Evolutionary conservation across 352 stramenopile genomes (phyloP).

Genomic region (Thalassiosira mediterranea): DNA sequence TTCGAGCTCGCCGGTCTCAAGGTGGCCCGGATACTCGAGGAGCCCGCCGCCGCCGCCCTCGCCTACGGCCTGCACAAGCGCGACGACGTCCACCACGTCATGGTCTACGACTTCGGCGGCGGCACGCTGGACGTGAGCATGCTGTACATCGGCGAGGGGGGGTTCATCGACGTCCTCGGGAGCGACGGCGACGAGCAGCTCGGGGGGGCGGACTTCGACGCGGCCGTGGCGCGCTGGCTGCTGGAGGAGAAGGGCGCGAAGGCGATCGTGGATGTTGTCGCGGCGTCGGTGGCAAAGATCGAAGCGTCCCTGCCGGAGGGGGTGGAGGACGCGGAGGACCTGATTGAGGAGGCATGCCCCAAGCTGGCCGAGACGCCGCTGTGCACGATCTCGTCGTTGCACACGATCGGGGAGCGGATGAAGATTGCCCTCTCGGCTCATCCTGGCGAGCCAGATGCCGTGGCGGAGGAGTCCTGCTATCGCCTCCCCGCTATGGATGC

Average conservation of each 20-base stretch:
- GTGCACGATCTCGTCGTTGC: constrained; percentile 74
- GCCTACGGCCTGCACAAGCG: constrained; percentile 88
- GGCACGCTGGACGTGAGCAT: constrained; percentile 88
- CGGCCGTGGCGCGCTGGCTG: constrained; percentile 62
- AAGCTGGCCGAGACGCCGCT: constrained; percentile 52
- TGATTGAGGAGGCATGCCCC: constrained; percentile 50
- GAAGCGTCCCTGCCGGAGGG: constrained; percentile 11
- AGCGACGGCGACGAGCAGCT: constrained; percentile 81
- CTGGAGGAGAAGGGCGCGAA: constrained; percentile 39
- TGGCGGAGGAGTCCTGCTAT: constrained; percentile 41
- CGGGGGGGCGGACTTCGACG: constrained; percentile 82
- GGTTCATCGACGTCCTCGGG: constrained; percentile 82
- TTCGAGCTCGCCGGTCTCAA: constrained; percentile 80
- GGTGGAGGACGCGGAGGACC: constrained; percentile 22
- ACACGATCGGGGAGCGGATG: constrained; percentile 73
- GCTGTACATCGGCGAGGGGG: constrained; percentile 74
- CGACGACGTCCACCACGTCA: constrained; percentile 85
- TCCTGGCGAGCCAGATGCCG: constrained; percentile 12
- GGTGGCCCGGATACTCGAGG: constrained; percentile 81
- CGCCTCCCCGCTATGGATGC: constrained; percentile 14
- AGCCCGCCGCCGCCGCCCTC: constrained; percentile 87
- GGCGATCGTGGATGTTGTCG: constrained; percentile 40
- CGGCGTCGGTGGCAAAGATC: constrained; percentile 34
- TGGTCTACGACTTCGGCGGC: constrained; percentile 90
- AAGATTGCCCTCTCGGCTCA: constrained; percentile 74